A percentile compares a stretch with the other conserved stretches of the same genome.
Evolutionary conservation across 768 basidiomycete genomes (phyloP).

Genomic region (Mycena chlorophos): DNA sequence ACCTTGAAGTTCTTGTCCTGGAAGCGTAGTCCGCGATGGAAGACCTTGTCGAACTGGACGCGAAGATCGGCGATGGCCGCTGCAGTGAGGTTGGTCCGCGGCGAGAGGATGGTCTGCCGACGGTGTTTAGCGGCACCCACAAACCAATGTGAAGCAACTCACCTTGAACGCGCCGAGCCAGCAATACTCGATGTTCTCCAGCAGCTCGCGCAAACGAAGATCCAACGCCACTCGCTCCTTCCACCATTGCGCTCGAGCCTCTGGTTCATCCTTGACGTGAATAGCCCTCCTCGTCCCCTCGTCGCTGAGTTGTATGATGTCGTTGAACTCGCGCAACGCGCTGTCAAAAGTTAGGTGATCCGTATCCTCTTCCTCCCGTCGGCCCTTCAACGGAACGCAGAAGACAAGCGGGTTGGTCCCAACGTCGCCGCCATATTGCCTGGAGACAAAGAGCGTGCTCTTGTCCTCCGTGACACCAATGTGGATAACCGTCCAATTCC

Average conservation of each 20-base stretch:
- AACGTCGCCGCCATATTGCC: constrained; percentile 58
- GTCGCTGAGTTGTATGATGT: constrained; percentile 81
- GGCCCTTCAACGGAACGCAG: constrained; percentile 83
- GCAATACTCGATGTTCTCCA: constrained; percentile 89
- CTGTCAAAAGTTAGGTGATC: constrained; percentile 73
- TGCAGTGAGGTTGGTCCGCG: constrained; percentile 40
- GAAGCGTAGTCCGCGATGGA: constrained; percentile 60
- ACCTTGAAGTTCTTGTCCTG: constrained; percentile 62
- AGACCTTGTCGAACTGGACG: constrained; percentile 70
- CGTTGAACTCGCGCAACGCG: constrained; percentile 69
- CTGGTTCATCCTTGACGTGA: constrained; percentile 66
- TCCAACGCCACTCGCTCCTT: constrained; percentile 75
- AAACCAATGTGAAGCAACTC: constrained; percentile 17
- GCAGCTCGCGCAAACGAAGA: constrained; percentile 64
- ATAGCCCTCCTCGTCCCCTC: constrained; percentile 72
- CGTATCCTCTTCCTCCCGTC: constrained; percentile 73
- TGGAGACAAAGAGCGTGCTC: constrained; percentile 78
- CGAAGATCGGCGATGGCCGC: constrained; percentile 59
- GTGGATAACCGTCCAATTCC: constrained; percentile 81
- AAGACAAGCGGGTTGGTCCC: constrained; percentile 68
- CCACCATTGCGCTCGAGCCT: constrained; percentile 84
- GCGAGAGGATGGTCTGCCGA: constrained; percentile 61
- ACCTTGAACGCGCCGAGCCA: constrained; percentile 99
- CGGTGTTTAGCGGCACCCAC: constrained; percentile 5
- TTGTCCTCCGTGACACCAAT: constrained; percentile 83